Conservation (phyloP, 2,329 filamentous ascomycete species). For the Apiospora marii region DNA sequence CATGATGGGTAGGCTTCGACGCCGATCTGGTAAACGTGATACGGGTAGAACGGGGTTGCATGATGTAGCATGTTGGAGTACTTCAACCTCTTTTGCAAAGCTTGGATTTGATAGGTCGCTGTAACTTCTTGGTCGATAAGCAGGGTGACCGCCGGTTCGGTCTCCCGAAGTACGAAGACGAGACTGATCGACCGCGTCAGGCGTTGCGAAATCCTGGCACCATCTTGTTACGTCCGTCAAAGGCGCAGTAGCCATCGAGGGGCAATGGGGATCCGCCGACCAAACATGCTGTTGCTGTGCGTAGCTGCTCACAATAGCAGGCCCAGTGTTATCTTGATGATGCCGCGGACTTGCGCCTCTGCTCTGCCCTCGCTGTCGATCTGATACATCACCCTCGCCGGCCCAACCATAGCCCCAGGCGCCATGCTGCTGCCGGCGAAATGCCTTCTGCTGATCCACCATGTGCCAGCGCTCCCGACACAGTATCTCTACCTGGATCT, state of each 20-base stretch:
- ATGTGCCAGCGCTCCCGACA: slow-evolving; percentile 50
- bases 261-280: not conserved
- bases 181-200: not conserved
- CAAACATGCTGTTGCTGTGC: not conserved
- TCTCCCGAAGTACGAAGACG: not conserved
- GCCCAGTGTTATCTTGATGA: not conserved
- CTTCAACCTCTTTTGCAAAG: not conserved
- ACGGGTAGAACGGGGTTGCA: not conserved
- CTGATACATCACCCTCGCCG: not conserved
- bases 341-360: no score
- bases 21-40: slow-evolving; percentile 14
- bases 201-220: not conserved
- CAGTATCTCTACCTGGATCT: slow-evolving; percentile 58
- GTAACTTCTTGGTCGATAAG: not conserved
- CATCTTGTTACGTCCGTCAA: not conserved
- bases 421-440: slow-evolving; percentile 23
- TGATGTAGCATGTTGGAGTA: not conserved
- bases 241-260: not conserved
- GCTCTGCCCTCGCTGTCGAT: not conserved
- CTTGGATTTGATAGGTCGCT: not conserved
- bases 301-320: not conserved
- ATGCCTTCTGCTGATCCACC: slow-evolving; percentile 35
- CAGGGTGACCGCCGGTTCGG: not conserved
- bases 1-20: slow-evolving; percentile 31
- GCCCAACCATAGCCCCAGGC: not conserved